These are phyloP conservation scores for Shiraia bambusicola DNA, from an alignment of 2,329 filamentous ascomycete species.

Conservation along the genomic window DNA sequence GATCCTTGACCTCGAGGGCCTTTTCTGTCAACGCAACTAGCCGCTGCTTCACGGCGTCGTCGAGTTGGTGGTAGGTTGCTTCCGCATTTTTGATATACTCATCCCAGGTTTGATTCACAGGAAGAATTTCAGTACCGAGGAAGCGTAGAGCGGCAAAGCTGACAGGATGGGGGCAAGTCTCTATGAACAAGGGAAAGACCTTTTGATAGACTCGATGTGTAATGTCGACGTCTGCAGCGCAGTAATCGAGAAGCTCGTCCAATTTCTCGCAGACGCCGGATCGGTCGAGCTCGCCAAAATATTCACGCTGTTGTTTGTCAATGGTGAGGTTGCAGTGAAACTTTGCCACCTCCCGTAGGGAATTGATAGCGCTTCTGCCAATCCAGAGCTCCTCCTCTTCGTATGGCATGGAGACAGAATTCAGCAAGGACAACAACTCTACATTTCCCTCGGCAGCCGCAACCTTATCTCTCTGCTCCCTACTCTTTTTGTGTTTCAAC, in stretches of 20 bases:
- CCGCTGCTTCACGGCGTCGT: conserved; percentile 74
- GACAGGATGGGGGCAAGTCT: conserved; percentile 92
- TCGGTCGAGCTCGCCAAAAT: conserved; percentile 80
- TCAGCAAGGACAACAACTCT: conserved; percentile 70
- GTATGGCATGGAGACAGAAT: conserved; percentile 66
- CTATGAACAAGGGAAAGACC: conserved; percentile 85
- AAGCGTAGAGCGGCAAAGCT: conserved; percentile 94
- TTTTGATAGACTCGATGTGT: conserved; percentile 94
- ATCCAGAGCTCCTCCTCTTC: conserved; percentile 97
- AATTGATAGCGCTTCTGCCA: conserved; percentile 91
- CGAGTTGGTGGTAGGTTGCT: conserved; percentile 75
- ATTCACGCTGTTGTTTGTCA: conserved; percentile 83
- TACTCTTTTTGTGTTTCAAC: conserved; percentile 94
- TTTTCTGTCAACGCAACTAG: conserved; percentile 72
- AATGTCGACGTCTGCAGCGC: conserved; percentile 87
- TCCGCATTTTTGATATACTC: conserved; percentile 82
- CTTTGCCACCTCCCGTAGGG: conserved; percentile 89
- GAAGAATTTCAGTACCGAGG: conserved; percentile 89
- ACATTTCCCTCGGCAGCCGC: conserved; percentile 69
- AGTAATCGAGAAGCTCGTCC: conserved; percentile 87
- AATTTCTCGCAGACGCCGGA: conserved; percentile 69
- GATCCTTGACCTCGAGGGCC: conserved; percentile 71
- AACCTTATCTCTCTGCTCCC: conserved; percentile 78
- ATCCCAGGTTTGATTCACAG: conserved; percentile 86
- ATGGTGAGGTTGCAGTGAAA: conserved; percentile 92